phyloP scores from a whole-genome alignment of 2,329 filamentous ascomycete genomes.

The Aspergillus pseudotamarii region DNA sequence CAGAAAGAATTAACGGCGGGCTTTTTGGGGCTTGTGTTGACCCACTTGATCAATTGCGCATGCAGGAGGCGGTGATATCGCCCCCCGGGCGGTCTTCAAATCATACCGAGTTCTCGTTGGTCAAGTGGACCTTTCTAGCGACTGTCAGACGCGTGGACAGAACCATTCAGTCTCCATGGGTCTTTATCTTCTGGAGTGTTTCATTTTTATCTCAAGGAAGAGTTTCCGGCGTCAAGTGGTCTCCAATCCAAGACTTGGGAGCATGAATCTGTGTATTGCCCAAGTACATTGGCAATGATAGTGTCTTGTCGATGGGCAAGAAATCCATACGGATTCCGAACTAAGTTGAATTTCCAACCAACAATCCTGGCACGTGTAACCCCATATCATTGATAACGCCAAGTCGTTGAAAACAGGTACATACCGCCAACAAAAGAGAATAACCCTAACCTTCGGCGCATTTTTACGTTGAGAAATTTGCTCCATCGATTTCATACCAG shows the following conservation, averaged over 20 bases:
- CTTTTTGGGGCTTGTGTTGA: neutral
- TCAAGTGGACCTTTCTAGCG: neutral
- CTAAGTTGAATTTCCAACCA: too few relatives aligned
- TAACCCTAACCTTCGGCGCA: neutral
- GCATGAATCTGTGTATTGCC: too few relatives aligned
- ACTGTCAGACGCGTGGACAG: neutral
- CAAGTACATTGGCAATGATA: too few relatives aligned
- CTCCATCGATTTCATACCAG: neutral
- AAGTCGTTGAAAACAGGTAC: neutral
- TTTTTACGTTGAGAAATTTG: neutral
- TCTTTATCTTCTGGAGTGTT: too few relatives aligned
- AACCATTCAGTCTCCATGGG: neutral
- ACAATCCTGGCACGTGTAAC: too few relatives aligned
- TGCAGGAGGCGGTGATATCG: neutral
- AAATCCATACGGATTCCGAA: too few relatives aligned
- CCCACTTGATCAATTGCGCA: conserved; percentile 1
- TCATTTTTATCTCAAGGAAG: too few relatives aligned
- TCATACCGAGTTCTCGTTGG: neutral
- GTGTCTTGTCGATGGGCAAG: too few relatives aligned
- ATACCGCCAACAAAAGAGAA: neutral
- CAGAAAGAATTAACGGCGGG: neutral
- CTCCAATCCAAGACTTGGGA: too few relatives aligned
- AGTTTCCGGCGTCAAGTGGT: too few relatives aligned
- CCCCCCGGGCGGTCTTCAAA: neutral
- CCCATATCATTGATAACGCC: neutral